These are phyloP conservation scores for Trichophyton benhamiae DNA, from an alignment of 2,329 filamentous ascomycete species.

Conservation along the genomic window DNA sequence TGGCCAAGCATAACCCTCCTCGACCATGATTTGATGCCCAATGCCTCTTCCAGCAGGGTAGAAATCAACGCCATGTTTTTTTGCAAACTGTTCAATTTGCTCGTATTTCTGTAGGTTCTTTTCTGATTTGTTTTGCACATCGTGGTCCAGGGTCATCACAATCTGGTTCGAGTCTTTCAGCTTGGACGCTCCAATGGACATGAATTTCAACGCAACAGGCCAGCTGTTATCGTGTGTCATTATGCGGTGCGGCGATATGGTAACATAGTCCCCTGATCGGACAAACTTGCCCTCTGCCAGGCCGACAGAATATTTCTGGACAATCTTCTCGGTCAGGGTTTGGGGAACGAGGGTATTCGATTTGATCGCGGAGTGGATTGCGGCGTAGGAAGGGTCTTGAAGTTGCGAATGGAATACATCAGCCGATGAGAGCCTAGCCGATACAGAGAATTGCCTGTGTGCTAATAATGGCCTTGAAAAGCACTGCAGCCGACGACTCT, in stretches of 20 bases:
- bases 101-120: slow-evolving; percentile 71
- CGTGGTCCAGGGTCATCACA: slow-evolving; percentile 76
- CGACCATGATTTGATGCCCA: slow-evolving; percentile 66
- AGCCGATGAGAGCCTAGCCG: slow-evolving; percentile 6
- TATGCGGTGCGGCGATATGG: slow-evolving; percentile 55
- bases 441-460: slow-evolving; percentile 9
- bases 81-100: slow-evolving; percentile 71
- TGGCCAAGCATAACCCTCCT: slow-evolving; percentile 76
- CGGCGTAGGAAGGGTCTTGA: slow-evolving; percentile 12
- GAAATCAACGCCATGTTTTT: slow-evolving; percentile 62
- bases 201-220: slow-evolving; percentile 67
- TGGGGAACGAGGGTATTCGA: slow-evolving; percentile 42
- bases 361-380: slow-evolving; percentile 13
- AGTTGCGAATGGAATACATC: slow-evolving; percentile 14
- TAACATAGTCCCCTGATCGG: slow-evolving; percentile 71
- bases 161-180: slow-evolving; percentile 61
- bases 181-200: slow-evolving; percentile 65
- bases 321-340: slow-evolving; percentile 85
- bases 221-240: slow-evolving; percentile 84
- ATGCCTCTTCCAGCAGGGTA: slow-evolving; percentile 70
- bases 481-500: slow-evolving; percentile 3
- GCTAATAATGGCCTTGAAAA: background rate
- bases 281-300: slow-evolving; percentile 64
- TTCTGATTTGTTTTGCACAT: slow-evolving; percentile 71
- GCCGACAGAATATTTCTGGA: slow-evolving; percentile 68